A percentile compares a stretch with the other conserved stretches of the same genome.
phyloP scores from a whole-genome alignment of 129 eudicot genomes.

The carrot (Daucus carota) region DNA sequence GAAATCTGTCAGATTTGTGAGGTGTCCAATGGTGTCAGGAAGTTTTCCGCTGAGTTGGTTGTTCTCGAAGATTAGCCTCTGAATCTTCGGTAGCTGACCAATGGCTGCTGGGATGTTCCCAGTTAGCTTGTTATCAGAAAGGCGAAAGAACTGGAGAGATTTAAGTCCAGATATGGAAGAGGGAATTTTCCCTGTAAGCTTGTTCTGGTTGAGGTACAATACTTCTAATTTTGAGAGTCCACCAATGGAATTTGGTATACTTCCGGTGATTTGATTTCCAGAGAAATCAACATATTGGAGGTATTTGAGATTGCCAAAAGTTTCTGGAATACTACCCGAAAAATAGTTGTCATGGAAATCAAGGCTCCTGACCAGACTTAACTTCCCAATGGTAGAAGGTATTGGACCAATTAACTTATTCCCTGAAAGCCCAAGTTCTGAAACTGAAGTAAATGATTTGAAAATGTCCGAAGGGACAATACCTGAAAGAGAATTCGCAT shows the following conservation, averaged over 20 bases:
- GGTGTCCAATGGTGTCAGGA: slow-evolving; percentile 56
- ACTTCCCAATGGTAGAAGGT: slow-evolving; percentile 46
- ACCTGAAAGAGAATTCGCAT: slow-evolving; percentile 44
- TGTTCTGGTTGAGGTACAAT: slow-evolving; percentile 51
- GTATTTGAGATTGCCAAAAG: slow-evolving; percentile 43
- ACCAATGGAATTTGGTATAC: slow-evolving; percentile 55
- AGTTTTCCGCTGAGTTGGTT: slow-evolving; percentile 58
- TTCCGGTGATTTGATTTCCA: slow-evolving; percentile 41
- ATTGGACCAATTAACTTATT: slow-evolving; percentile 50
- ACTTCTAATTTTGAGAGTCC: slow-evolving; percentile 32
- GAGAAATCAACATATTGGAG: slow-evolving; percentile 52
- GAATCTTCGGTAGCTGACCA: slow-evolving; percentile 43
- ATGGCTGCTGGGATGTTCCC: slow-evolving; percentile 54
- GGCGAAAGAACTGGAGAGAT: slow-evolving; percentile 41
- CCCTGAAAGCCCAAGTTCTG: slow-evolving; percentile 53
- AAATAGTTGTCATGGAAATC: slow-evolving; percentile 57
- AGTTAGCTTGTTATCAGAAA: slow-evolving; percentile 46
- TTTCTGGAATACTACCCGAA: slow-evolving; percentile 44
- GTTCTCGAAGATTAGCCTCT: slow-evolving; percentile 58
- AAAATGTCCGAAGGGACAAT: slow-evolving; percentile 33
- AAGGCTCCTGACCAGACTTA: slow-evolving; percentile 38
- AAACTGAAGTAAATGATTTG: slow-evolving; percentile 22
- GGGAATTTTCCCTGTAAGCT: slow-evolving; percentile 57
- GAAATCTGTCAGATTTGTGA: slow-evolving; percentile 38
- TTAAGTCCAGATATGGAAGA: slow-evolving; percentile 35